Conservation (phyloP, 108 stramenopile species). For the Seminavis robusta region DNA sequence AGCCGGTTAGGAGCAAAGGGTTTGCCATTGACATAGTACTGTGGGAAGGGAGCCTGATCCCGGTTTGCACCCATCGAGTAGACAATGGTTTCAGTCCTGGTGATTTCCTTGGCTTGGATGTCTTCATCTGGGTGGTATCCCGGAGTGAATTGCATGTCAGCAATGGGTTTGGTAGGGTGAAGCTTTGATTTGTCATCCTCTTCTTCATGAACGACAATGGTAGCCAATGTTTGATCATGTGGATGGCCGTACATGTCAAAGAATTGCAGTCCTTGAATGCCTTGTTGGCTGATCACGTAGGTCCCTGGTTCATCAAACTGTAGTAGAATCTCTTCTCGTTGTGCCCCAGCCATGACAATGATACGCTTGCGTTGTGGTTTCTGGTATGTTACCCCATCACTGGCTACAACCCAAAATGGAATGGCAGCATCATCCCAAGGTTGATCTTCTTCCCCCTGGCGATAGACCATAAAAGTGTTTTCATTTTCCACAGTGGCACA, state of each 20-base stretch:
- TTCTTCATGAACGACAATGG: constrained; percentile 19
- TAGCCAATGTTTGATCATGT: constrained; percentile 22
- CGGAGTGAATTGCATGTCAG: constrained; percentile 32
- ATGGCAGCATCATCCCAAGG: constrained; percentile 25
- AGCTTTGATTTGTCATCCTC: neutral
- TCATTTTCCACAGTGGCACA: constrained; percentile 44
- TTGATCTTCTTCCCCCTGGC: constrained; percentile 17
- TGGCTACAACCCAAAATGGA: constrained; percentile 35
- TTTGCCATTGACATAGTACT: constrained; percentile 50
- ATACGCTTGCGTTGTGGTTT: constrained; percentile 17
- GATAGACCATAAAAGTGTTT: constrained; percentile 43
- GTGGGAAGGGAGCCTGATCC: constrained; percentile 40
- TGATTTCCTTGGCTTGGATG: constrained; percentile 22
- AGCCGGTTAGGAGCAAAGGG: constrained; percentile 20
- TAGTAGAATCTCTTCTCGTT: constrained; percentile 35
- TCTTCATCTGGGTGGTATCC: constrained; percentile 23
- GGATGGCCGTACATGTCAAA: constrained; percentile 50
- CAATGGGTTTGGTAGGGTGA: neutral
- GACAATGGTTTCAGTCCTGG: constrained; percentile 30
- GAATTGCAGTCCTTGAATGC: constrained; percentile 47
- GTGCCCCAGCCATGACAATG: constrained; percentile 38
- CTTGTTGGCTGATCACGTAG: constrained; percentile 41
- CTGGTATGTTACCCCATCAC: constrained; percentile 30
- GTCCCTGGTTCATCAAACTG: constrained; percentile 36
- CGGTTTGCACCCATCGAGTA: constrained; percentile 45